These are phyloP conservation scores for Olyra latifolia DNA, from an alignment of 176 grass and related monocot species.

Conservation along the genomic window DNA sequence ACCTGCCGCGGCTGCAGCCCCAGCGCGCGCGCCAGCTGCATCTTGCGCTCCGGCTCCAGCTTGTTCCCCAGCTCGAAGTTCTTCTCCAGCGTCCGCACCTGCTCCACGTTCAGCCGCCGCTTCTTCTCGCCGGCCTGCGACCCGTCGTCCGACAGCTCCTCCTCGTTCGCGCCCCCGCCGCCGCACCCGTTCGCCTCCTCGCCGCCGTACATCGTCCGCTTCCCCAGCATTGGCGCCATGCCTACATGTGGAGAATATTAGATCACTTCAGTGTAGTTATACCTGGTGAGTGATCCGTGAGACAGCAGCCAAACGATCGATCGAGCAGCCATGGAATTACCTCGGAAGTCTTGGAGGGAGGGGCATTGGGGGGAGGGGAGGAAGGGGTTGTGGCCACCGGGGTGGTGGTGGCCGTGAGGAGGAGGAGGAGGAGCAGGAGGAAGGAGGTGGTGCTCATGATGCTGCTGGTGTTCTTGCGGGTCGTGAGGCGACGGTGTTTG, in stretches of 20 bases:
- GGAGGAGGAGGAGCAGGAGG: slow-evolving; percentile 13
- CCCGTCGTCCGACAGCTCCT: slow-evolving; percentile 87
- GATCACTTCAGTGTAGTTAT: background rate
- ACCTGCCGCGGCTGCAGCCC: slow-evolving; percentile 85
- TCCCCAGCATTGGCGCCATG: slow-evolving; percentile 70
- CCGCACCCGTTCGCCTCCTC: slow-evolving; percentile 45
- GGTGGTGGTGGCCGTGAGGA: slow-evolving; percentile 7
- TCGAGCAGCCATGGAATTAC: slow-evolving; percentile 29
- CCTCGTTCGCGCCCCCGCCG: slow-evolving; percentile 36
- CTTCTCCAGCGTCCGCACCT: slow-evolving; percentile 95
- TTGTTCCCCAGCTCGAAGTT: slow-evolving; percentile 95
- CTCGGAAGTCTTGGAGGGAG: slow-evolving; percentile 77
- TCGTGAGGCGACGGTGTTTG: slow-evolving; percentile 38
- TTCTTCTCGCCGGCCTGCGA: slow-evolving; percentile 93
- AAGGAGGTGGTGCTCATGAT: slow-evolving; percentile 30
- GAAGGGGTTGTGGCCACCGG: slow-evolving; percentile 50
- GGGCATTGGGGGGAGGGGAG: slow-evolving; percentile 54
- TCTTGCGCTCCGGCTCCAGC: slow-evolving; percentile 86
- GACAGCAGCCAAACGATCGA: background rate
- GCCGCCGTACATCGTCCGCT: slow-evolving; percentile 64
- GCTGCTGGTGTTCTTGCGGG: slow-evolving; percentile 54
- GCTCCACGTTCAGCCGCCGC: slow-evolving; percentile 89
- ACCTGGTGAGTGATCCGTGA: slow-evolving; percentile 7
- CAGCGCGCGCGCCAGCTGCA: slow-evolving; percentile 73
- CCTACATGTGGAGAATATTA: slow-evolving; percentile 50